Conservation (phyloP, 108 stramenopile genomes). For the Cyclotella baltica region DNA sequence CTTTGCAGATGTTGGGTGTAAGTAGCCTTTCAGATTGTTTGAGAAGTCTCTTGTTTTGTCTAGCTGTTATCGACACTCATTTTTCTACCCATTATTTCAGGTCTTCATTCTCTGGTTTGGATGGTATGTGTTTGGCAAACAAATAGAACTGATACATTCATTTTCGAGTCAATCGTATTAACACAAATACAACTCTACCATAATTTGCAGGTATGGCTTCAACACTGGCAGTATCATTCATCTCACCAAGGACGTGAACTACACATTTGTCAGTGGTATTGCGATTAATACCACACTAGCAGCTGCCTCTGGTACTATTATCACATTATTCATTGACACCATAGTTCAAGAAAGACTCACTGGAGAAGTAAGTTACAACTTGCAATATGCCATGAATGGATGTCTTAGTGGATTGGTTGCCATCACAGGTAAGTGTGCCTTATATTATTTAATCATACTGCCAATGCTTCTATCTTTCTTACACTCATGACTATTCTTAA, state of each 20-base stretch:
- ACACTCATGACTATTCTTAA: background rate
- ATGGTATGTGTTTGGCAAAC: conserved; percentile 48
- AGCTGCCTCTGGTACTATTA: conserved; percentile 64
- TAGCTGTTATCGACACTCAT: background rate
- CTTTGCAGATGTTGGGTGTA: conserved; percentile 68
- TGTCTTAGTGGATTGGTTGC: conserved; percentile 77
- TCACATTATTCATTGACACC: conserved; percentile 66
- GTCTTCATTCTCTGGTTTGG: conserved; percentile 94
- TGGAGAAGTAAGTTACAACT: conserved; percentile 70
- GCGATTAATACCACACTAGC: conserved; percentile 89
- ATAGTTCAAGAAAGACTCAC: conserved; percentile 57
- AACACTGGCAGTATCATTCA: conserved; percentile 81
- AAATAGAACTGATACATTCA: background rate
- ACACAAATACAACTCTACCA: background rate
- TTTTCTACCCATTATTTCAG: background rate
- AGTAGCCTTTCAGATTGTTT: conserved; percentile 30
- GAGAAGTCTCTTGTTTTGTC: conserved; percentile 25
- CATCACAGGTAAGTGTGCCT: conserved; percentile 55
- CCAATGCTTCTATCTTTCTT: too few relatives aligned
- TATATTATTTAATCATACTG: conserved; percentile 1
- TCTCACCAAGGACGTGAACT: conserved; percentile 37
- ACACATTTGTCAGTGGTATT: conserved; percentile 57
- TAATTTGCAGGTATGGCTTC: conserved; percentile 79
- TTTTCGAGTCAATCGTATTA: background rate
- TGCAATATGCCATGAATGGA: conserved; percentile 80